These are phyloP conservation scores for Maudiozyma pseudohumilis DNA, from an alignment of 805 yeast species.

Conservation along the genomic window DNA sequence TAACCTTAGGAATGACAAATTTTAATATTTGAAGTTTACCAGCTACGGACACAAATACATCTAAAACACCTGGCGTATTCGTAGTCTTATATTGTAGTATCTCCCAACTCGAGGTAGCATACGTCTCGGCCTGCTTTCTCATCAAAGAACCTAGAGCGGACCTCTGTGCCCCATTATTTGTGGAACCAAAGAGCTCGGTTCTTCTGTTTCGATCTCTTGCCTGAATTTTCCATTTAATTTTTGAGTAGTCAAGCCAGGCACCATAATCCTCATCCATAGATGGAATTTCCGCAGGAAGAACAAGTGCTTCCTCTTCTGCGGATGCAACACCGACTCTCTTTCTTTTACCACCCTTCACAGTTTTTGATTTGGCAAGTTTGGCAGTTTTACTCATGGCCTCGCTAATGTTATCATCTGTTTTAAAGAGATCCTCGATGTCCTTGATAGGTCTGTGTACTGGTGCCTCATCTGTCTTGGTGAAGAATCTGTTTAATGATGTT, in stretches of 20 bases:
- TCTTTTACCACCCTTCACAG: slow-evolving; percentile 25
- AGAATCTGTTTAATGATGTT: slow-evolving; percentile 49
- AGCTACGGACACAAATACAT: slow-evolving; percentile 58
- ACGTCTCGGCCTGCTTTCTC: slow-evolving; percentile 66
- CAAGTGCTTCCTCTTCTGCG: slow-evolving; percentile 39
- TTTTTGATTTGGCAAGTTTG: slow-evolving; percentile 31
- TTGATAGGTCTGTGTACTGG: slow-evolving; percentile 34
- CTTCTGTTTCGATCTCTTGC: slow-evolving; percentile 64
- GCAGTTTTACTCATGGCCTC: slow-evolving; percentile 14
- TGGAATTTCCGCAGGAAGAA: slow-evolving; percentile 41
- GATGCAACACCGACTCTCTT: slow-evolving; percentile 21
- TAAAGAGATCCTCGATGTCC: slow-evolving; percentile 71
- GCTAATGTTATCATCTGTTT: slow-evolving; percentile 4
- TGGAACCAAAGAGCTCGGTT: slow-evolving; percentile 66
- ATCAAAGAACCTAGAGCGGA: slow-evolving; percentile 60
- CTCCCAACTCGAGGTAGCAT: slow-evolving; percentile 78
- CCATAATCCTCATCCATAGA: slow-evolving; percentile 56
- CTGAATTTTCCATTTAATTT: slow-evolving; percentile 80
- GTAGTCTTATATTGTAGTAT: slow-evolving; percentile 59
- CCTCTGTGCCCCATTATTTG: slow-evolving; percentile 42
- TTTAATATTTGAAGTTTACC: slow-evolving; percentile 64
- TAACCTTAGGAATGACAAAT: slow-evolving; percentile 62
- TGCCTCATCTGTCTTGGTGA: slow-evolving; percentile 37
- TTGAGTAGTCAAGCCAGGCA: slow-evolving; percentile 63
- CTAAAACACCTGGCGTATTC: slow-evolving; percentile 61